A percentile compares a stretch with the other conserved stretches of the same genome.
Evolutionary conservation across 2,329 filamentous ascomycete species (phyloP).

Genomic region (Coniochaeta prunicola): DNA sequence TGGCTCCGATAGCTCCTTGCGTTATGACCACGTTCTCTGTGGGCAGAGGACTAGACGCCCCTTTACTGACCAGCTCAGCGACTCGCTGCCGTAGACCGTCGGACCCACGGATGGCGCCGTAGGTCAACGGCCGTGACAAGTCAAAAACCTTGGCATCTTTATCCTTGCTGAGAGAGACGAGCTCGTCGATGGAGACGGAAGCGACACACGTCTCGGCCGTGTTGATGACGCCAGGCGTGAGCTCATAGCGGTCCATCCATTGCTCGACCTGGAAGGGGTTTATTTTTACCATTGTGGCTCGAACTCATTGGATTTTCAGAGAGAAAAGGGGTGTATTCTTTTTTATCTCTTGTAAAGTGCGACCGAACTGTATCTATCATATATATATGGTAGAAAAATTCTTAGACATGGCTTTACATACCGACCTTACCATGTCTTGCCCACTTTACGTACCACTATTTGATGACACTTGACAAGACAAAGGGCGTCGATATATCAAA

Average conservation of each 20-base stretch:
- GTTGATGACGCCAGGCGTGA: constrained; percentile 52
- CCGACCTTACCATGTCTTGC: not conserved
- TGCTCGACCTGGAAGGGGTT: constrained; percentile 64
- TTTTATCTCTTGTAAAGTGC: too few relatives aligned
- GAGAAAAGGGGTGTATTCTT: too few relatives aligned
- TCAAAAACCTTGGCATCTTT: constrained; percentile 35
- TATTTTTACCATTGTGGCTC: constrained; percentile 34
- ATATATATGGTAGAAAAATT: too few relatives aligned
- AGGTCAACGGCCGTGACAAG: constrained; percentile 56
- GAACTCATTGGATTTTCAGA: too few relatives aligned
- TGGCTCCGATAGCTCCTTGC: constrained; percentile 76
- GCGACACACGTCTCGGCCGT: constrained; percentile 74
- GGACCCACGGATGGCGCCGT: constrained; percentile 67
- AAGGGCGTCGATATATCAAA: not conserved
- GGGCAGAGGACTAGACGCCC: constrained; percentile 30
- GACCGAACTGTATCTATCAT: too few relatives aligned
- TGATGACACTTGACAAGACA: not conserved
- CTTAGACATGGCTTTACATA: not conserved
- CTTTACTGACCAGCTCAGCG: constrained; percentile 55
- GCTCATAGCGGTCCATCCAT: constrained; percentile 59
- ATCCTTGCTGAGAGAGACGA: constrained; percentile 52
- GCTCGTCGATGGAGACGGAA: constrained; percentile 64
- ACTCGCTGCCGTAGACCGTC: constrained; percentile 56
- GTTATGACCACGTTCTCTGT: constrained; percentile 66
- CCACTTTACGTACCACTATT: not conserved